These are phyloP conservation scores for Volvox carteri DNA, from an alignment of 163 green algal genomes.

Conservation along the genomic window DNA sequence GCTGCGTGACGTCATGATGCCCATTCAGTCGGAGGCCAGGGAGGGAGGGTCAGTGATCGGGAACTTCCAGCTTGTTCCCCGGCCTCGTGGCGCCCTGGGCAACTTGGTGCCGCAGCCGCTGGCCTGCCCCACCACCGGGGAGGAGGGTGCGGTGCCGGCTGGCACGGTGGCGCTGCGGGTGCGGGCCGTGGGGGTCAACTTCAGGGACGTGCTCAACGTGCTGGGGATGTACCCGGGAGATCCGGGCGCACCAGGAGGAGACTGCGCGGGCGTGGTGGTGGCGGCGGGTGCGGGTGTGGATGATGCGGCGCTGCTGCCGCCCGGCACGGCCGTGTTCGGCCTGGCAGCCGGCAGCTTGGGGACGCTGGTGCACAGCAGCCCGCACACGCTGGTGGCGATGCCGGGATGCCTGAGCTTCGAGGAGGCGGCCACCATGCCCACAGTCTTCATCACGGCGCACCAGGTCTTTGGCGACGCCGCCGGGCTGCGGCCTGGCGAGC, in stretches of 20 bases:
- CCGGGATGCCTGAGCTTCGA: slow-evolving; percentile 72
- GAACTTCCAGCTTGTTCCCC: slow-evolving; percentile 69
- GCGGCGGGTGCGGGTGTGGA: slow-evolving; percentile 26
- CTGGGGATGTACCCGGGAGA: slow-evolving; percentile 94
- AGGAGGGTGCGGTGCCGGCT: slow-evolving; percentile 23
- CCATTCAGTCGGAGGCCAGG: not conserved
- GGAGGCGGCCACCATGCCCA: slow-evolving; percentile 80
- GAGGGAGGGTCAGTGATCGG: no score
- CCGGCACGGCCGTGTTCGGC: slow-evolving; percentile 83
- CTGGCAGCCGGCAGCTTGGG: slow-evolving; percentile 86
- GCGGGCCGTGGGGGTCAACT: slow-evolving; percentile 89
- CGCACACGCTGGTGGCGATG: slow-evolving; percentile 71
- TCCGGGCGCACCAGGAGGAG: slow-evolving; percentile 83
- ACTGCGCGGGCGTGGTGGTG: slow-evolving; percentile 86
- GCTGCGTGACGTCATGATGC: slow-evolving; percentile 13
- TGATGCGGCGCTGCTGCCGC: slow-evolving; percentile 64
- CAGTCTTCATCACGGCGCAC: slow-evolving; percentile 84
- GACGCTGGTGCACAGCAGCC: slow-evolving; percentile 68
- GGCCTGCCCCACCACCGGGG: not conserved
- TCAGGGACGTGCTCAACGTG: slow-evolving; percentile 94
- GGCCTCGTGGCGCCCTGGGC: slow-evolving; percentile 76
- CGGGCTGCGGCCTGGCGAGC: slow-evolving; percentile 54
- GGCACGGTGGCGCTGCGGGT: slow-evolving; percentile 70
- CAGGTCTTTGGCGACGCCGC: slow-evolving; percentile 64
- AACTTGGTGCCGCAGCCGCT: slow-evolving; percentile 70